Evolutionary conservation across 352 stramenopile genomes (phyloP).

Genomic region (Phytopythium delawarense): DNA sequence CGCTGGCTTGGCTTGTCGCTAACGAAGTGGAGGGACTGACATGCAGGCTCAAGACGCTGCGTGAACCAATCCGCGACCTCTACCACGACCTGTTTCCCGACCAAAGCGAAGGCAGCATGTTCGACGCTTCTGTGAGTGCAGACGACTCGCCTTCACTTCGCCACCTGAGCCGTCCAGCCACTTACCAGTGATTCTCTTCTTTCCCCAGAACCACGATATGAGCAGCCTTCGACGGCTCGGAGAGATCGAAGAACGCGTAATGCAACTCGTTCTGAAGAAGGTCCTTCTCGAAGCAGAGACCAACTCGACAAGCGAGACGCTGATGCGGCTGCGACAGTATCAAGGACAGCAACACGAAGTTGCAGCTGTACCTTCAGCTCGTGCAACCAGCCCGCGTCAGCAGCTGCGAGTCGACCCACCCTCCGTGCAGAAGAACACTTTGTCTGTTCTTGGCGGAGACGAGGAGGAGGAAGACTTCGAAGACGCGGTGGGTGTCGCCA

Average conservation of each 20-base stretch:
- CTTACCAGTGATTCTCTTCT: background rate
- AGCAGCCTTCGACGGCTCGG: constrained; percentile 47
- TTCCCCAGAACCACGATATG: constrained; percentile 26
- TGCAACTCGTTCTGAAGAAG: constrained; percentile 61
- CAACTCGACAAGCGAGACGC: constrained; percentile 31
- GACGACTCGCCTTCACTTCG: background rate
- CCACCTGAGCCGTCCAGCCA: background rate
- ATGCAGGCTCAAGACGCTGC: constrained; percentile 42
- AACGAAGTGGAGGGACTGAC: background rate
- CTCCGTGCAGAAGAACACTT: constrained; percentile 18
- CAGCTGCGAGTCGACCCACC: constrained; percentile 17
- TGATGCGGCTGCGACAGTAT: constrained; percentile 41
- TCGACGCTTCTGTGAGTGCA: constrained; percentile 32
- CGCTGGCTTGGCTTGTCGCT: background rate
- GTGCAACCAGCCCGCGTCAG: background rate
- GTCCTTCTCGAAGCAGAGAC: constrained; percentile 44
- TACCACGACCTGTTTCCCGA: constrained; percentile 45
- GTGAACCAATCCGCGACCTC: constrained; percentile 50
- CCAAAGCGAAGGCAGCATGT: constrained; percentile 29
- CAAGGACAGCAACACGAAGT: constrained; percentile 20
- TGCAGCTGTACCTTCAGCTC: background rate
- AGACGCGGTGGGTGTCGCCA: constrained; percentile 4
- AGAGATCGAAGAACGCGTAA: constrained; percentile 53
- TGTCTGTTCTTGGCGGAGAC: constrained; percentile 14
- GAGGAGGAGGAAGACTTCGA: constrained; percentile 12